These are phyloP conservation scores for Paramecium sexaurelia DNA, from an alignment of 73 alveolate species.

Conservation along the genomic window DNA sequence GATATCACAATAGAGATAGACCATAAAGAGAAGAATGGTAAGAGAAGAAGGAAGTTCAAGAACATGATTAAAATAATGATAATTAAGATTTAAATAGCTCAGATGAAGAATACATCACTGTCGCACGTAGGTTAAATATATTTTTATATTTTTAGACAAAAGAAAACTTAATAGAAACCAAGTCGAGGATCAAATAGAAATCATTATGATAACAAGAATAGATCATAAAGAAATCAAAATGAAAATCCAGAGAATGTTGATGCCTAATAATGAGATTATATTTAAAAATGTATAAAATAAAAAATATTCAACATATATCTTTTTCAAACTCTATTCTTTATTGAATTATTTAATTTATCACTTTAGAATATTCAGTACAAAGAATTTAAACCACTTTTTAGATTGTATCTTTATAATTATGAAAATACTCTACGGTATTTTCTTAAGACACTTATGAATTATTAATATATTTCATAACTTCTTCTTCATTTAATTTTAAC, in stretches of 20 bases:
- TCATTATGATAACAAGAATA: background rate
- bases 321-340: background rate
- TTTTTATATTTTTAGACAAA: background rate
- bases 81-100: background rate
- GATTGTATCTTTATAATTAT: background rate
- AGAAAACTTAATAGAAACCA: background rate
- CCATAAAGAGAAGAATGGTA: background rate
- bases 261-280: constrained; percentile 13
- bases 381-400: background rate
- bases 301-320: background rate
- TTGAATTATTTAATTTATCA: background rate
- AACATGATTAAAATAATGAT: background rate
- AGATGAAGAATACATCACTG: background rate
- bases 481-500: background rate
- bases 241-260: background rate
- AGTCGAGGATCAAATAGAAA: background rate
- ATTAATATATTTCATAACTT: background rate
- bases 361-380: background rate
- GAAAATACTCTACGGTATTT: background rate
- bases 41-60: background rate
- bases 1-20: background rate
- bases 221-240: background rate
- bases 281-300: constrained; percentile 13
- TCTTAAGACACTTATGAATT: background rate
- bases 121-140: background rate